phyloP scores from a whole-genome alignment of 352 stramenopile genomes.

The Phytophthora capsici region DNA sequence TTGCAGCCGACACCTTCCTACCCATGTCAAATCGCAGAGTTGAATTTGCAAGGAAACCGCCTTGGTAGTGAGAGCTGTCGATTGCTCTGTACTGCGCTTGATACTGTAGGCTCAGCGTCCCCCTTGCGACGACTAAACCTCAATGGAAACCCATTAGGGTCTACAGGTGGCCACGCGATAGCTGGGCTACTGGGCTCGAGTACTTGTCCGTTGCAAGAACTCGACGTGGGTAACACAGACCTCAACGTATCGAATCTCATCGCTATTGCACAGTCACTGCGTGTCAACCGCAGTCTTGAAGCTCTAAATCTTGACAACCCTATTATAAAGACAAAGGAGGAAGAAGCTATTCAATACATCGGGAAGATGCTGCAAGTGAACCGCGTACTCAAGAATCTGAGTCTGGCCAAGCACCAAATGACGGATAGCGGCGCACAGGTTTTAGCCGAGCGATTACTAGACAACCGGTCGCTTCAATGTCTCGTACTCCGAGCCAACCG shows the following conservation, averaged over 20 bases:
- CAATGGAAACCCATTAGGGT: constrained; percentile 56
- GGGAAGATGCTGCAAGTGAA: constrained; percentile 85
- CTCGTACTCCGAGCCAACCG: constrained; percentile 69
- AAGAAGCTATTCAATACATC: constrained; percentile 75
- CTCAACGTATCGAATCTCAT: constrained; percentile 72
- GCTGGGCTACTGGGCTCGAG: constrained; percentile 47
- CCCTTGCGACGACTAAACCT: constrained; percentile 55
- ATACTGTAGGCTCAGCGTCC: constrained; percentile 36
- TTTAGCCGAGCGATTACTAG: constrained; percentile 69
- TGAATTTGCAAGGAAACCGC: constrained; percentile 67
- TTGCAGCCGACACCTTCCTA: constrained; percentile 60
- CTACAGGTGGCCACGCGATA: constrained; percentile 58
- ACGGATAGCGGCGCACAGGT: constrained; percentile 73
- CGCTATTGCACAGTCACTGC: constrained; percentile 61
- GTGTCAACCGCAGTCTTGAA: constrained; percentile 44
- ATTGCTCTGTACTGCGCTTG: constrained; percentile 60
- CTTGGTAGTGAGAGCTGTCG: constrained; percentile 65
- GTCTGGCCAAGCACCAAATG: constrained; percentile 75
- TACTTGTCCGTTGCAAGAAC: constrained; percentile 46
- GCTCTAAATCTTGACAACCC: constrained; percentile 72
- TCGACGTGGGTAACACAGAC: constrained; percentile 65
- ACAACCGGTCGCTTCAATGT: constrained; percentile 65
- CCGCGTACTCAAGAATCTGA: constrained; percentile 55
- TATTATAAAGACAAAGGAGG: constrained; percentile 60
- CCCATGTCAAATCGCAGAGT: constrained; percentile 51